phyloP scores from a whole-genome alignment of 1,284 basidiomycete genomes.

The Apiotrichum laibachii region DNA sequence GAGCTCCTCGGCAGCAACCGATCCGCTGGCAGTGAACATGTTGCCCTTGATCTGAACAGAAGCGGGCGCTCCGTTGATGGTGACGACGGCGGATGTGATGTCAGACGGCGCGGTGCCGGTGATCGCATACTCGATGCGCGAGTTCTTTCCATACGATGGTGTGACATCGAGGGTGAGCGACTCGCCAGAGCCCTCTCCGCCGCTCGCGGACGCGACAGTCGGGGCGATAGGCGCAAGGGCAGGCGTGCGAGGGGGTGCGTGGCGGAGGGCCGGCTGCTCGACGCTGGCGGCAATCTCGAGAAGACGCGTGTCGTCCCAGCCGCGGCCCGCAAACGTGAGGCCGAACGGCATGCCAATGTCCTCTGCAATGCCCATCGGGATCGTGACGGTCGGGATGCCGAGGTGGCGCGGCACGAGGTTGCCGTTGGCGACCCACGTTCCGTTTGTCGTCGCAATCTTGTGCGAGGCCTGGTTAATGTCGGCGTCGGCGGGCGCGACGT shows the following conservation, averaged over 20 bases:
- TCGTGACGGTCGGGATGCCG: slow-evolving; percentile 10
- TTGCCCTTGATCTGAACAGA: neutral
- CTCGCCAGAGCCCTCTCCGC: neutral
- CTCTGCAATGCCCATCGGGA: slow-evolving; percentile 11
- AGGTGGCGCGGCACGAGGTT: slow-evolving; percentile 10
- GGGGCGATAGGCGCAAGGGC: neutral
- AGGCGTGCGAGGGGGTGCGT: slow-evolving; percentile 1
- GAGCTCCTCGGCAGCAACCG: slow-evolving; percentile 1
- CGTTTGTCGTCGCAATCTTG: neutral
- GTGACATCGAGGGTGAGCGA: neutral
- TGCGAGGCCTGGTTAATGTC: neutral
- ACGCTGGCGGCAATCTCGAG: neutral
- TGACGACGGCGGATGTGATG: neutral
- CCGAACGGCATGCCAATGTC: slow-evolving; percentile 16
- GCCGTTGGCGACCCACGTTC: slow-evolving; percentile 16
- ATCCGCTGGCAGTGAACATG: neutral
- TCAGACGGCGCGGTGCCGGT: neutral
- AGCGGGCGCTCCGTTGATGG: slow-evolving; percentile 4
- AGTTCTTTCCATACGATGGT: neutral
- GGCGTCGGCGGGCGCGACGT: slow-evolving; percentile 10
- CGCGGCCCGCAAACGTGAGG: slow-evolving; percentile 7
- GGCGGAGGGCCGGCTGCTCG: neutral
- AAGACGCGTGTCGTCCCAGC: slow-evolving; percentile 10
- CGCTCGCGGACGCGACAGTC: neutral
- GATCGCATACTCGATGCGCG: neutral